phyloP scores from a whole-genome alignment of 2,329 filamentous ascomycete species.

The Penicillium aurantiogriseum region DNA sequence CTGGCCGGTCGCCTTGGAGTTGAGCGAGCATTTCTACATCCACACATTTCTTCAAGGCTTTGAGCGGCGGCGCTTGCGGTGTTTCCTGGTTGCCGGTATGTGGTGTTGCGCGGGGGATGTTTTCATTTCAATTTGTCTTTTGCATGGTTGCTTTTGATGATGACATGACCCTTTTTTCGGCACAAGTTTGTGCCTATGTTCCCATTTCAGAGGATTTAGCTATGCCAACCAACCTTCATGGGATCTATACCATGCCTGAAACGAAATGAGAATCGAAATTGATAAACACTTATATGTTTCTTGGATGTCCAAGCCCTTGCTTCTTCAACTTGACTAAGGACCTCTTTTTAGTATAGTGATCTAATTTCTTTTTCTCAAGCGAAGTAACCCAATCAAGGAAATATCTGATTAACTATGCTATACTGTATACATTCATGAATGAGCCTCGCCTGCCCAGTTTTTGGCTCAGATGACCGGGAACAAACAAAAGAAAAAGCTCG shows the following conservation, averaged over 20 bases:
- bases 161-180: constrained; percentile 25
- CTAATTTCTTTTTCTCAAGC: background rate
- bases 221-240: background rate
- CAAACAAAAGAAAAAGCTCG: constrained; percentile 16
- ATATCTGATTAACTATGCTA: constrained; percentile 30
- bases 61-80: constrained; percentile 36
- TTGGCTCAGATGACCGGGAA: constrained; percentile 17
- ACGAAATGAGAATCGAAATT: background rate
- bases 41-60: constrained; percentile 20
- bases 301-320: background rate
- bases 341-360: background rate
- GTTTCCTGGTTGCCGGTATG: constrained; percentile 24
- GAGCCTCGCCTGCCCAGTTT: constrained; percentile 10
- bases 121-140: constrained; percentile 14
- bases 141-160: constrained; percentile 24
- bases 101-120: constrained; percentile 23
- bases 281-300: background rate
- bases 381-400: constrained; percentile 15
- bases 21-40: background rate
- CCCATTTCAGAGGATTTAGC: constrained; percentile 5
- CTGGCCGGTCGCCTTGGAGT: background rate
- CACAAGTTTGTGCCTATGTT: background rate
- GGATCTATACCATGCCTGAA: background rate
- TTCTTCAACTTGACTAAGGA: too few relatives aligned
- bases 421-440: constrained; percentile 25